Conservation (phyloP, 306 rosid genomes). For the Bauhinia variegata region DNA sequence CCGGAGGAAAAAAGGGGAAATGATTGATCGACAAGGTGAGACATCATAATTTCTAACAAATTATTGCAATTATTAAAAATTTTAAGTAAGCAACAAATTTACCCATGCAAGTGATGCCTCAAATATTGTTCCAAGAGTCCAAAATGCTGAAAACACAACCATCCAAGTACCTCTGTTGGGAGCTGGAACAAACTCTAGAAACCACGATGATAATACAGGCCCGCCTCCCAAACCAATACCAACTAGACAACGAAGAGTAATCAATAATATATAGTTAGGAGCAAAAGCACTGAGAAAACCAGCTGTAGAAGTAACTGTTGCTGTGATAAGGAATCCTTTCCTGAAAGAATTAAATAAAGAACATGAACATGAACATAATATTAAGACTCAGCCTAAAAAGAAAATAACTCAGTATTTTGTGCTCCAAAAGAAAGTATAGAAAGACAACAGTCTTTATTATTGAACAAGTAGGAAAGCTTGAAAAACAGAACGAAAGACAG, state of each 20-base stretch:
- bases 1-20: slow-evolving; percentile 4
- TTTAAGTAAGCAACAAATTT: slow-evolving; percentile 37
- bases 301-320: slow-evolving; percentile 68
- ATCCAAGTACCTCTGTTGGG: slow-evolving; percentile 97
- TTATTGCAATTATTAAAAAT: slow-evolving; percentile 7
- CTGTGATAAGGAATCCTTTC: slow-evolving; percentile 91
- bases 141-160: slow-evolving; percentile 89
- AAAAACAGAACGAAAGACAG: not conserved
- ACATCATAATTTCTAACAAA: slow-evolving; percentile 19
- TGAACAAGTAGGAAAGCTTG: slow-evolving; percentile 1
- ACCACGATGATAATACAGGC: slow-evolving; percentile 89
- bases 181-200: slow-evolving; percentile 93
- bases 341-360: slow-evolving; percentile 49
- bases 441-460: slow-evolving; percentile 12
- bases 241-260: slow-evolving; percentile 74
- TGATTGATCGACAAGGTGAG: not conserved
- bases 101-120: slow-evolving; percentile 99
- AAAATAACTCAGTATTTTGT: slow-evolving; percentile 2
- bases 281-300: slow-evolving; percentile 89
- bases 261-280: slow-evolving; percentile 63
- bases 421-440: slow-evolving; percentile 23
- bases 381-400: not conserved
- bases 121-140: slow-evolving; percentile 92
- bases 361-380: slow-evolving; percentile 25
- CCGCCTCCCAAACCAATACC: slow-evolving; percentile 99